Evolutionary conservation across 768 basidiomycete genomes (phyloP).

Genomic region (Russula emetica): DNA sequence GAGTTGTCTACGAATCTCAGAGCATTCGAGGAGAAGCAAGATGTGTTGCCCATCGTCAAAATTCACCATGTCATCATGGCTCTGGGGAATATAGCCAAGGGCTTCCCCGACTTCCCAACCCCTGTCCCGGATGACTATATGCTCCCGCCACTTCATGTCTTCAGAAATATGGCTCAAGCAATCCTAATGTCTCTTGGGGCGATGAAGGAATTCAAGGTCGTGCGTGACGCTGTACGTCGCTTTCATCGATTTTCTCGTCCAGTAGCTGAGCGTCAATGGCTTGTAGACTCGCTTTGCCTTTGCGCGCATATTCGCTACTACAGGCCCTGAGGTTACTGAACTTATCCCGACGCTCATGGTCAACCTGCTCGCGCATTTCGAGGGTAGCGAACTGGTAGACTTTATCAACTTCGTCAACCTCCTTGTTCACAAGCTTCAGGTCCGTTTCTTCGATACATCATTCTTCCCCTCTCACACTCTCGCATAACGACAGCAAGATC

Average conservation of each 20-base stretch:
- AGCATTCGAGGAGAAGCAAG: constrained; percentile 52
- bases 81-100: constrained; percentile 90
- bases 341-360: constrained; percentile 87
- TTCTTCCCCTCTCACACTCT: constrained; percentile 6
- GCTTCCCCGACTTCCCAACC: constrained; percentile 88
- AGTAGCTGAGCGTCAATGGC: constrained; percentile 5
- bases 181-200: constrained; percentile 83
- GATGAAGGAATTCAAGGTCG: constrained; percentile 80
- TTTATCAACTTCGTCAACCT: constrained; percentile 94
- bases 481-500: constrained; percentile 55
- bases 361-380: constrained; percentile 87
- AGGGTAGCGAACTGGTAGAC: constrained; percentile 88
- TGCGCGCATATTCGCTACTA: constrained; percentile 84
- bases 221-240: constrained; percentile 82
- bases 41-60: constrained; percentile 74
- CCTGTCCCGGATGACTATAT: constrained; percentile 62
- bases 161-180: constrained; percentile 79
- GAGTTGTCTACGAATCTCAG: constrained; percentile 59
- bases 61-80: constrained; percentile 95
- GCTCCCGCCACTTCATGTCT: constrained; percentile 70
- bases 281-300: constrained; percentile 87
- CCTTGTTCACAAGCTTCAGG: constrained; percentile 87
- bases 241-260: neutral
- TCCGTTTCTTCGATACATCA: constrained; percentile 32
- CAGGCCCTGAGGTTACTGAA: constrained; percentile 80